phyloP scores from a whole-genome alignment of 495 filamentous ascomycete species.

The Apodospora peruviana region DNA sequence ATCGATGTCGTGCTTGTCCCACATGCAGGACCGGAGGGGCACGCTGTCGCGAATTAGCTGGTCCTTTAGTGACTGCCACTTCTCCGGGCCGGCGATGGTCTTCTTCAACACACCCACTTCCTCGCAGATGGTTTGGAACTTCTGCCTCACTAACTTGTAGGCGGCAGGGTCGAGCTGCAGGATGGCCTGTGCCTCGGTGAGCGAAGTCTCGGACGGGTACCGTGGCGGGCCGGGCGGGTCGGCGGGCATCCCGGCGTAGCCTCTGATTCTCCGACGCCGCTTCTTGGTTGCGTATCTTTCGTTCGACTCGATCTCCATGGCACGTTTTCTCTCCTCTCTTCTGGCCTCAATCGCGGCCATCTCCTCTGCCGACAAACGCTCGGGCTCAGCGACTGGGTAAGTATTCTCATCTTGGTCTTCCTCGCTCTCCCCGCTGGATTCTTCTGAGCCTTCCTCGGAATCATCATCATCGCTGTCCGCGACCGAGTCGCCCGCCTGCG shows the following conservation, averaged over 20 bases:
- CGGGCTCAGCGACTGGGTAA: not conserved
- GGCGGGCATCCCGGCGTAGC: conserved; percentile 65
- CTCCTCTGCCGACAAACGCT: conserved; percentile 21
- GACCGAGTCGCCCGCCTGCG: conserved; percentile 15
- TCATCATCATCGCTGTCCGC: conserved; percentile 22
- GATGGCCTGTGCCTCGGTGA: conserved; percentile 70
- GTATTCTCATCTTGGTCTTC: not conserved
- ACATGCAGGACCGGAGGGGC: conserved; percentile 63
- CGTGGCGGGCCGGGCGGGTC: conserved; percentile 71
- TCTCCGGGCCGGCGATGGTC: conserved; percentile 62
- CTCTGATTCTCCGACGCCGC: conserved; percentile 64
- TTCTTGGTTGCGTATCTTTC: conserved; percentile 62
- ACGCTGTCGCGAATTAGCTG: conserved; percentile 58
- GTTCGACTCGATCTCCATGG: conserved; percentile 56
- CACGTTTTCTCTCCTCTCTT: conserved; percentile 50
- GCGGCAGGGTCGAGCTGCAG: conserved; percentile 56
- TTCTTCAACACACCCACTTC: conserved; percentile 65
- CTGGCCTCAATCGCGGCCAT: conserved; percentile 48
- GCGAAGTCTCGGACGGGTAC: conserved; percentile 75
- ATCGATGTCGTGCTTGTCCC: conserved; percentile 39
- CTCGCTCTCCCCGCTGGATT: not conserved
- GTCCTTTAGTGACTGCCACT: conserved; percentile 68
- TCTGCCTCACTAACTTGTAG: conserved; percentile 59
- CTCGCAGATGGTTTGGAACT: conserved; percentile 66
- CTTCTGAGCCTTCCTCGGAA: not conserved